Conservation (phyloP, 495 filamentous ascomycete species). For the Xylaria venustula region DNA sequence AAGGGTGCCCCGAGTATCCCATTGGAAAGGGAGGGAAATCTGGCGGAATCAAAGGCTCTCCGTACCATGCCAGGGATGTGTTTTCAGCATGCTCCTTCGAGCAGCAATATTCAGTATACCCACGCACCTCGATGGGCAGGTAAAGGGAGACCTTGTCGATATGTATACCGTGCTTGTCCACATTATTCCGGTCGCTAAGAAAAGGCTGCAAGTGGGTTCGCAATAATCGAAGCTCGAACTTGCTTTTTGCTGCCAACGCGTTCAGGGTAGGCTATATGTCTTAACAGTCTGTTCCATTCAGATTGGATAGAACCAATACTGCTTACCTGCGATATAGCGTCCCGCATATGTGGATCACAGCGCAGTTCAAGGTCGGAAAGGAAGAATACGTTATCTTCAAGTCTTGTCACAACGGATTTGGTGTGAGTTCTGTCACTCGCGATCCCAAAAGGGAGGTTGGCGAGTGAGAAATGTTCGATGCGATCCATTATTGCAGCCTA, state of each 20-base stretch:
- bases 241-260: conserved; percentile 71
- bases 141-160: conserved; percentile 56
- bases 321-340: conserved; percentile 12
- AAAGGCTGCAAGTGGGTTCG: conserved; percentile 66
- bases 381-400: conserved; percentile 69
- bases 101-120: conserved; percentile 83
- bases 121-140: conserved; percentile 70
- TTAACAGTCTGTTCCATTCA: conserved; percentile 60
- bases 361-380: conserved; percentile 54
- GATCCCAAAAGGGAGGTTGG: conserved; percentile 77
- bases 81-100: conserved; percentile 73
- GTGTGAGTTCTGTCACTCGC: conserved; percentile 45
- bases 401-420: conserved; percentile 60
- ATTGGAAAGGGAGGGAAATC: conserved; percentile 74
- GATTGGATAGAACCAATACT: conserved; percentile 19
- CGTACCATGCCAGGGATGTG: conserved; percentile 54
- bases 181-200: conserved; percentile 47
- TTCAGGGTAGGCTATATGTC: conserved; percentile 61
- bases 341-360: neutral
- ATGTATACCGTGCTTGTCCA: conserved; percentile 56
- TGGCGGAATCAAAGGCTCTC: conserved; percentile 65
- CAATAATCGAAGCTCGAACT: conserved; percentile 59
- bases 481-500: neutral
- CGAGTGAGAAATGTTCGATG: conserved; percentile 57
- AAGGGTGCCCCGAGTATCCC: conserved; percentile 71